These are phyloP conservation scores for Coprinopsis sp. DNA, from an alignment of 768 basidiomycete species.

Conservation along the genomic window DNA sequence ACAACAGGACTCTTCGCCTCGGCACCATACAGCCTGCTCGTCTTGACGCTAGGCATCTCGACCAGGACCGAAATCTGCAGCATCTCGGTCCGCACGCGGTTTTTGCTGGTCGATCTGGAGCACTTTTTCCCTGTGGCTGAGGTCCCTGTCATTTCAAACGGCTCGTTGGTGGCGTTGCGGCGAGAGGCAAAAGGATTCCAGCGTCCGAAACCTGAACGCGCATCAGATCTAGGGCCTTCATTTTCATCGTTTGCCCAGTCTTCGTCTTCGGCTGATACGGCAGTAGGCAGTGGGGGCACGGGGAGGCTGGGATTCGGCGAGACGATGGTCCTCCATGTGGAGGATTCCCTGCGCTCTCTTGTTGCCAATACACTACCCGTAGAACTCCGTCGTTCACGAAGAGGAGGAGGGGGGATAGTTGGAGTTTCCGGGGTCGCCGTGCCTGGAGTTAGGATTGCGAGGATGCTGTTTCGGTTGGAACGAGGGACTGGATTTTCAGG, in stretches of 20 bases:
- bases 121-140: too few species aligned
- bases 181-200: background rate
- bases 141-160: too few species aligned
- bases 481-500: background rate
- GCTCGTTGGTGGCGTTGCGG: too few species aligned
- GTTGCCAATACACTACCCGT: background rate
- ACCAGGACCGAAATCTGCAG: conserved; percentile 55
- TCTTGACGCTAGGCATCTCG: conserved; percentile 45
- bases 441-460: background rate
- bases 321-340: conserved; percentile 5
- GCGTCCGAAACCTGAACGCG: background rate
- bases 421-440: background rate
- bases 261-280: background rate
- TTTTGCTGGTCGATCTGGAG: conserved; percentile 11
- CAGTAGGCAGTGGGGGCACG: background rate
- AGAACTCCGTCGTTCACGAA: background rate
- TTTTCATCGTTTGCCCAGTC: background rate
- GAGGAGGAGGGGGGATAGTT: too few species aligned
- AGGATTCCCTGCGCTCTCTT: conserved; percentile 6
- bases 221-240: background rate
- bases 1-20: background rate
- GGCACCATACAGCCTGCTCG: conserved; percentile 17
- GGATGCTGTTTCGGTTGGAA: background rate
- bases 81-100: conserved; percentile 28
- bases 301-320: conserved; percentile 7